A percentile compares a stretch with the other conserved stretches of the same genome.
These are phyloP conservation scores for Stylosanthes scabra DNA, from an alignment of 331 rosid species.

Conservation along the genomic window DNA sequence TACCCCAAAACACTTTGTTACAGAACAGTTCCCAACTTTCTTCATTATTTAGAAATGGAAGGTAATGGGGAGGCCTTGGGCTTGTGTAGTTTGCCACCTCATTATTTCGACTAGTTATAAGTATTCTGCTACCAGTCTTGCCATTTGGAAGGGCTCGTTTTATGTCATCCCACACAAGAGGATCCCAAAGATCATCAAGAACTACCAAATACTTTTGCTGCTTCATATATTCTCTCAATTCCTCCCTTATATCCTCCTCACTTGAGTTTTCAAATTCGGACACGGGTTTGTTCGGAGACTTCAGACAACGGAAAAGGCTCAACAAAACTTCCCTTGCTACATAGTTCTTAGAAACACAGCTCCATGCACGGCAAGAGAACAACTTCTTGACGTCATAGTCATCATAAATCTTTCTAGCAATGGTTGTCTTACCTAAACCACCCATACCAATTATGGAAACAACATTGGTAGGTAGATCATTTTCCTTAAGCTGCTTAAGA, in stretches of 20 bases:
- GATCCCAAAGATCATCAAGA: conserved; percentile 43
- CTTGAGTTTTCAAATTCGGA: no score
- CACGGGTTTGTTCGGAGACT: rapidly evolving
- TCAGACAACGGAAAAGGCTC: neutral
- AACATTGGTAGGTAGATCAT: neutral
- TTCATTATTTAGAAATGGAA: neutral
- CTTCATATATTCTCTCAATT: neutral
- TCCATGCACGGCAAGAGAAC: conserved; percentile 19
- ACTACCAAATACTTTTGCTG: conserved; percentile 24
- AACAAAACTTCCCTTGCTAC: neutral
- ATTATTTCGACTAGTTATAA: conserved; percentile 35
- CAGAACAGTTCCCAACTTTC: conserved; percentile 30
- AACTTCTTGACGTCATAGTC: neutral
- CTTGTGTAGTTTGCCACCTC: neutral
- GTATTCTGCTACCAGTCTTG: conserved; percentile 26
- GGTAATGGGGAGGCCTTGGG: neutral
- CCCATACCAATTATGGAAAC: conserved; percentile 30
- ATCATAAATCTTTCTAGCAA: conserved; percentile 4
- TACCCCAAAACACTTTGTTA: conserved; percentile 4
- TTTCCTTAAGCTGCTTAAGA: neutral
- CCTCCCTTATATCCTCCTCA: neutral
- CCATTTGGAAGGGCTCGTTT: neutral
- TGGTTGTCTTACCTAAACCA: conserved; percentile 29
- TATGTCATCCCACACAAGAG: conserved; percentile 13
- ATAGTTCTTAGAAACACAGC: neutral